Conservation (phyloP, 208 protist genomes). For the Porcisia hertigi region DNA sequence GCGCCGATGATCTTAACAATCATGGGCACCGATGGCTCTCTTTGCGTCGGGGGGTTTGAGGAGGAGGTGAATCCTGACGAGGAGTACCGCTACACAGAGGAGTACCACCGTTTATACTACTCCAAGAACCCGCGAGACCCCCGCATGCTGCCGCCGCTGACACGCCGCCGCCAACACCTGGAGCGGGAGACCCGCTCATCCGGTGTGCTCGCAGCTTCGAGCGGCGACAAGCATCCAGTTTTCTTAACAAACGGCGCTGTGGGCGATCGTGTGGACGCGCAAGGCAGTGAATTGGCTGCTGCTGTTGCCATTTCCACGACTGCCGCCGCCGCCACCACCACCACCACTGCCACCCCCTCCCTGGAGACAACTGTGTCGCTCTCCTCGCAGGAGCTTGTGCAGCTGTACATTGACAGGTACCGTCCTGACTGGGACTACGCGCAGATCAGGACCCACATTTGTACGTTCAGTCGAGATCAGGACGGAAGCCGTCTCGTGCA, state of each 20-base stretch:
- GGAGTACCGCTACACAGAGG: constrained; percentile 83
- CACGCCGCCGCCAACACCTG: constrained; percentile 31
- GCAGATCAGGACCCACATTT: constrained; percentile 83
- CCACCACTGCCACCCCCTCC: background rate
- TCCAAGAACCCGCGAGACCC: constrained; percentile 79
- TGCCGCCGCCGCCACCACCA: too few relatives aligned
- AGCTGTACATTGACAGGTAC: constrained; percentile 49
- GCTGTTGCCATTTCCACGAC: too few relatives aligned
- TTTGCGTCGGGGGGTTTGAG: constrained; percentile 44
- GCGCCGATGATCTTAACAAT: constrained; percentile 79
- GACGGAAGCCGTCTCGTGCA: constrained; percentile 97
- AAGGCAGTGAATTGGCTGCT: background rate
- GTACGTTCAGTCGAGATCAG: constrained; percentile 94
- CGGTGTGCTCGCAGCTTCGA: constrained; percentile 12
- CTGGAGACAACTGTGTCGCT: constrained; percentile 5
- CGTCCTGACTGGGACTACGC: constrained; percentile 48
- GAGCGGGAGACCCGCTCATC: constrained; percentile 20
- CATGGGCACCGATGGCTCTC: constrained; percentile 51
- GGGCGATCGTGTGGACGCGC: constrained; percentile 11
- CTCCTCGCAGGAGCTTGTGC: constrained; percentile 20
- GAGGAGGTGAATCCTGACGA: constrained; percentile 58
- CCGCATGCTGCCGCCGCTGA: constrained; percentile 78
- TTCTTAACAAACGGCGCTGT: constrained; percentile 17
- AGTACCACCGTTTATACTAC: constrained; percentile 84
- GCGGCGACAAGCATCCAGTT: constrained; percentile 7